Percentiles rank a stretch among this genome's conserved stretches.
Conservation (phyloP, 768 basidiomycete species). For the Cystofilobasidium bisporidii region DNA sequence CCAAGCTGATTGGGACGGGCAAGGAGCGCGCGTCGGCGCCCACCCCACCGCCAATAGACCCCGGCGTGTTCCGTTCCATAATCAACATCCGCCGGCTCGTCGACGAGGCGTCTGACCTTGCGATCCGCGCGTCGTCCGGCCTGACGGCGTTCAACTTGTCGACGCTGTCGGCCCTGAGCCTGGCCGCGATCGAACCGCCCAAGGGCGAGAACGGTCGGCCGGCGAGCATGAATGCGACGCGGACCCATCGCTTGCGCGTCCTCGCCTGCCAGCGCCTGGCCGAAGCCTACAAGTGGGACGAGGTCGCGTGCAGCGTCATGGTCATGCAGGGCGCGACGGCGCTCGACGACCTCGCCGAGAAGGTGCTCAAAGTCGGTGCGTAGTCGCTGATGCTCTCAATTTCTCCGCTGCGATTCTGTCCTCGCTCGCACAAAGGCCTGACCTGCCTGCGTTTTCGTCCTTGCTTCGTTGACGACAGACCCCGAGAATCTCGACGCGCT, state of each 20-base stretch:
- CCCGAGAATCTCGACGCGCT: slow-evolving; percentile 66
- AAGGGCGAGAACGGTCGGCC: slow-evolving; percentile 52
- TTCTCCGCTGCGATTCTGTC: background rate
- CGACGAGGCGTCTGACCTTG: slow-evolving; percentile 80
- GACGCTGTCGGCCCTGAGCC: slow-evolving; percentile 46
- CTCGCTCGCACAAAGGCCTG: background rate
- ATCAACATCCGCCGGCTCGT: slow-evolving; percentile 66
- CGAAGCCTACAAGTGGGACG: slow-evolving; percentile 73
- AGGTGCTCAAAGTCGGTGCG: slow-evolving; percentile 62
- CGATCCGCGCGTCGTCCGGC: slow-evolving; percentile 77
- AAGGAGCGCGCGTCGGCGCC: slow-evolving; percentile 37
- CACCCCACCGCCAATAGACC: slow-evolving; percentile 77
- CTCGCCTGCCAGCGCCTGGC: slow-evolving; percentile 57
- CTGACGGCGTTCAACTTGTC: slow-evolving; percentile 64
- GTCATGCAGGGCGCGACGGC: slow-evolving; percentile 90
- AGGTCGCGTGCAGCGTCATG: slow-evolving; percentile 87
- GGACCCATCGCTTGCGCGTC: slow-evolving; percentile 66
- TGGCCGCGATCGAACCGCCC: slow-evolving; percentile 32
- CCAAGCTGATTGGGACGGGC: slow-evolving; percentile 49
- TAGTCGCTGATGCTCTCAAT: slow-evolving; percentile 26
- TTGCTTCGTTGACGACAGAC: slow-evolving; percentile 42
- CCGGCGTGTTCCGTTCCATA: slow-evolving; percentile 72
- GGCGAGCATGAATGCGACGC: slow-evolving; percentile 72
- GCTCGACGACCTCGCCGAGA: slow-evolving; percentile 83
- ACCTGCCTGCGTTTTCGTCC: background rate